These are phyloP conservation scores for Aureobasidium leucospermi DNA, from an alignment of 2,329 filamentous ascomycete genomes.

Conservation along the genomic window DNA sequence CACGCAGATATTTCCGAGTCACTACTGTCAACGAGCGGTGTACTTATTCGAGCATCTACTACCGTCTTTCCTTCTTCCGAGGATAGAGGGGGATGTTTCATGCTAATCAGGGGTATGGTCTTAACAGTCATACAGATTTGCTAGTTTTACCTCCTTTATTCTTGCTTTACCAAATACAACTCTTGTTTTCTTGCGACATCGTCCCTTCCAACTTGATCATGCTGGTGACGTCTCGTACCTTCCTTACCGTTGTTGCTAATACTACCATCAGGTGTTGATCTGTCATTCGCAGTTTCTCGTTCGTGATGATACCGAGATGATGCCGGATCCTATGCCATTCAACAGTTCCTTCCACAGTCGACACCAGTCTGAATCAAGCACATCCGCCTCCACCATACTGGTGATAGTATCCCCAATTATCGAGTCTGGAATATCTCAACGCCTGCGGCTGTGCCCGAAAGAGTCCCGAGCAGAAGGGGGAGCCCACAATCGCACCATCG, in stretches of 20 bases:
- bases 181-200: neutral
- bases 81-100: conserved; percentile 2
- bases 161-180: neutral
- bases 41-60: neutral
- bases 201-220: neutral
- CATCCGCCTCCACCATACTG: no score
- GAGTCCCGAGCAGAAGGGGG: no score
- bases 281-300: neutral
- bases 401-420: no score
- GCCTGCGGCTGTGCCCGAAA: no score
- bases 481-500: no score
- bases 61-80: neutral
- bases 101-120: neutral
- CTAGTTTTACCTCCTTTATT: conserved; percentile 11
- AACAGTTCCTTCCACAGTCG: no score
- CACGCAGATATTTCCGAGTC: neutral
- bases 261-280: neutral
- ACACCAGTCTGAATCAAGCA: no score
- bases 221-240: neutral
- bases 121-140: neutral
- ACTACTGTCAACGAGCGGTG: neutral
- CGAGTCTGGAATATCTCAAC: no score
- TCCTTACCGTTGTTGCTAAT: neutral
- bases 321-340: no score
- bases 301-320: neutral